phyloP scores from a whole-genome alignment of 441 rosid species.

The Hura crepitans region DNA sequence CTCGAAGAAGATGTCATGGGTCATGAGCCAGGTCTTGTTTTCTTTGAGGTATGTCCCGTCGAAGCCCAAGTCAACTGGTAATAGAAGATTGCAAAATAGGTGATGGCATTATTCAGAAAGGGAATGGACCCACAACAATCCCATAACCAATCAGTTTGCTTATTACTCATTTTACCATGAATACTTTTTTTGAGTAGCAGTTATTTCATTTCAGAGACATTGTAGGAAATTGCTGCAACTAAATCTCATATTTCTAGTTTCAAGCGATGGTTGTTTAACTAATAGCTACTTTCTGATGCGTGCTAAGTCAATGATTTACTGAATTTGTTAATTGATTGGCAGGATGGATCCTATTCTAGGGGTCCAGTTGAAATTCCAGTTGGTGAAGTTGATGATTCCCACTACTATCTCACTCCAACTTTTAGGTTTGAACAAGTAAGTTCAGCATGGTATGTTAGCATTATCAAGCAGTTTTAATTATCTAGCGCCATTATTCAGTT shows the following conservation, averaged over 20 bases:
- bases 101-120: not conserved
- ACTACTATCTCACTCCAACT: conserved; percentile 63
- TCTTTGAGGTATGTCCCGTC: conserved; percentile 64
- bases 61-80: not conserved
- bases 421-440: conserved; percentile 88
- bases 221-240: not conserved
- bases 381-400: conserved; percentile 47
- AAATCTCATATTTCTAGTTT: conserved; percentile 1
- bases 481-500: not conserved
- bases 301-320: not conserved
- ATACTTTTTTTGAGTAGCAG: not conserved
- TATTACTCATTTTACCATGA: not conserved
- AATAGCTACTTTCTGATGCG: not conserved
- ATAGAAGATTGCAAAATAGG: not conserved
- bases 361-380: conserved; percentile 78
- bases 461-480: not conserved
- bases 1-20: conserved; percentile 90
- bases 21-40: conserved; percentile 69
- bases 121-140: not conserved
- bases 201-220: not conserved
- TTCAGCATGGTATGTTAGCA: conserved; percentile 13
- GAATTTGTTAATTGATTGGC: conserved; percentile 19
- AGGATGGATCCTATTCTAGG: conserved; percentile 93
- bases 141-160: not conserved
- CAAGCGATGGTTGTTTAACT: not conserved